Evolutionary conservation across 2,329 filamentous ascomycete genomes (phyloP), one percentile per base, ranked within the genome.

Genomic region (Lizonia empirigonia): DNA sequence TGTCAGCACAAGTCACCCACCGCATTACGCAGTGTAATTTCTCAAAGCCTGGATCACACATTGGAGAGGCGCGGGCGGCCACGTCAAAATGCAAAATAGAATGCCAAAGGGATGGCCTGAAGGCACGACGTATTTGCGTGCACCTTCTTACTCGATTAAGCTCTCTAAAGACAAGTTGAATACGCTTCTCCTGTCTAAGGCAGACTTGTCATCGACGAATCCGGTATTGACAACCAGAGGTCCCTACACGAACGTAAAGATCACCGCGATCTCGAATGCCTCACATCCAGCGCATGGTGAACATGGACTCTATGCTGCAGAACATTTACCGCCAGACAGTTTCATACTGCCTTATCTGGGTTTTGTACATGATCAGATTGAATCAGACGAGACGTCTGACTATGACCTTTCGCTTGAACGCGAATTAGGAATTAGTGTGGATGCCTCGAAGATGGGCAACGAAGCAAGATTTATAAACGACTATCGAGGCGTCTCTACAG

Each of bases 391-490:
- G 13, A 55, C 64, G 4, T 79, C 76, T 15, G 74, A 80, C 62
- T 82, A 82, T 64, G 80, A 82, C 56, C 69, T 82, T 5, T 77
- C 71, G 18, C 68, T 82, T 12, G 79, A 82, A 62, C 72, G 78
- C 18, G 78, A 82, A 3, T 58, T 77, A 6, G 77, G 71, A 9
- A 63, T 82, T 9, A 75, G 76, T 15, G 74, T 82, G 8, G 80
- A 82, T 58, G 79, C 78, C 4, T 73, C 74, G 1, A 66, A 62
- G 2, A 74, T 74, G 55, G 80, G 80, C 22, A 82, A 82, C 56
- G 79, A 82, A 58, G 75, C 77, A 4, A 70, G 80, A 34, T 82
- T 80, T 56, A 75, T 79, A 53, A 82, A 82, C 55, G 80, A 82
- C 62, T 82, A 82, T 62, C 74, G 80, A 47, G 77, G 80, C 15